Evolutionary conservation across 345 rosid genomes (phyloP).

Genomic region (Citrus mangshanensis): DNA sequence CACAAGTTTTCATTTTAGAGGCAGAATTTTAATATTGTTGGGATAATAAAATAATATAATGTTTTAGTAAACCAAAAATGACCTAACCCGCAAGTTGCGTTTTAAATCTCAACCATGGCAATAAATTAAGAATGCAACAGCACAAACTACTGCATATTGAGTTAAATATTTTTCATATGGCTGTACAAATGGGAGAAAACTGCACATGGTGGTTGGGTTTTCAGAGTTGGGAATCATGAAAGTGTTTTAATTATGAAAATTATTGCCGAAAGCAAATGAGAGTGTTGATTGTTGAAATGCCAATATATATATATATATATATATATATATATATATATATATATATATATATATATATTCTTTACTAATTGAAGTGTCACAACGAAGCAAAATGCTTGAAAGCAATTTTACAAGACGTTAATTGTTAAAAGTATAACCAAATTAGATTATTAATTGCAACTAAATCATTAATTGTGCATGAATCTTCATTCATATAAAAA

Average conservation of each 20-base stretch:
- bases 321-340: too few species aligned
- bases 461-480: too few species aligned
- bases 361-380: too few species aligned
- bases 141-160: neutral
- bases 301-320: too few species aligned
- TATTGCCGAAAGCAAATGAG: neutral
- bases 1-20: too few species aligned
- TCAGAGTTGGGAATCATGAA: neutral
- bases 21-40: neutral
- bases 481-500: too few species aligned
- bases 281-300: neutral
- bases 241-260: neutral
- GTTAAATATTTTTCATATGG: neutral
- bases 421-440: too few species aligned
- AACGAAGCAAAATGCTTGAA: too few species aligned
- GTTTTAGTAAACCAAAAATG: neutral
- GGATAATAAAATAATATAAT: neutral
- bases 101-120: neutral
- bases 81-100: neutral
- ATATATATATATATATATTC: too few species aligned
- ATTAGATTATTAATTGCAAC: too few species aligned
- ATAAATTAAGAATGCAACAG: neutral
- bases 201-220: neutral
- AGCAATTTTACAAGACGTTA: too few species aligned
- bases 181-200: neutral